Evolutionary conservation across 2,329 filamentous ascomycete species (phyloP), one percentile per base, ranked within the genome.

Genomic region (Exophiala alcalophila): DNA sequence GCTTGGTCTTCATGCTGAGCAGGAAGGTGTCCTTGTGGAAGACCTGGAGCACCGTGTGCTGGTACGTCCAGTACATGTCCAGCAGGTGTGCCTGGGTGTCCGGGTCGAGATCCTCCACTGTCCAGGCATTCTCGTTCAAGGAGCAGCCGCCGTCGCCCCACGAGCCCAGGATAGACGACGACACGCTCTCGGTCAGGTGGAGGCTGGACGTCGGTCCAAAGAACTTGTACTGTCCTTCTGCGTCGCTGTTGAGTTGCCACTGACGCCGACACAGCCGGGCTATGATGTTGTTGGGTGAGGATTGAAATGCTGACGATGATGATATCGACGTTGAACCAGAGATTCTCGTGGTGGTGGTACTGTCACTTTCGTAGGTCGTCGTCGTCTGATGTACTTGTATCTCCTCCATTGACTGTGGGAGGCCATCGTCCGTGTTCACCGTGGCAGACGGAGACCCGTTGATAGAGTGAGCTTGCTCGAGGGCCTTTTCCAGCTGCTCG

Each of bases 401-500:
- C n/a, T n/a, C n/a, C n/a, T n/a, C n/a, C n/a, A n/a, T n/a, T n/a
- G n/a, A n/a, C n/a, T n/a, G n/a, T n/a, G n/a, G n/a, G n/a, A n/a
- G n/a, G n/a, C n/a, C n/a, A n/a, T n/a, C n/a, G n/a, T n/a, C n/a
- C n/a, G n/a, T n/a, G n/a, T n/a, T n/a, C n/a, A n/a, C n/a, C n/a
- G n/a, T n/a, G n/a, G n/a, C n/a, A n/a, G 14, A 33, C 26, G 11
- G 38, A 15, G 23, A 21, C 30, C 18, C 25, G 25, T 11, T 28
- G 26, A 16, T 19, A 19, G 28, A 38, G 5, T 18, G 33, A 19
- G 41, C 44, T 20, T 34, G 25, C 18, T 49, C 36, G 8, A 52
- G 42, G 33, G 42, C 38, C 28, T 32, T 21, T 37, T 52, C 47
- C 4, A 52, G 38, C 10, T 52, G 31, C 23, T 33, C 26, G 21